Percentiles rank a stretch among this genome's conserved stretches.
Evolutionary conservation across 1,284 basidiomycete species (phyloP).

Genomic region (Marasmius fiardii): DNA sequence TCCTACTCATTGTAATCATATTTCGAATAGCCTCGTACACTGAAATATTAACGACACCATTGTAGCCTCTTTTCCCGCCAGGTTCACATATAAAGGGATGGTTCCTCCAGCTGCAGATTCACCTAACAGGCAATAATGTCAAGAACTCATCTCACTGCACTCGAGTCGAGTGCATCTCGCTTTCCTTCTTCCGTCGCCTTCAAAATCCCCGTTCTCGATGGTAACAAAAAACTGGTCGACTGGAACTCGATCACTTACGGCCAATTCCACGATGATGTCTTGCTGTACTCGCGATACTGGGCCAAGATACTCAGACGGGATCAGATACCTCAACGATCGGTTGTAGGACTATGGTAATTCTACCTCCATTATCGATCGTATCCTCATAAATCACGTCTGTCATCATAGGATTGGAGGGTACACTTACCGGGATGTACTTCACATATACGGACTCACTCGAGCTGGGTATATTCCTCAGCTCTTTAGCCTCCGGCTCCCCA

Average conservation of each 20-base stretch:
- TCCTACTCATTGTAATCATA: not conserved
- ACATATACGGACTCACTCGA: constrained; percentile 68
- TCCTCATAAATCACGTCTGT: constrained; percentile 9
- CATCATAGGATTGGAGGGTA: constrained; percentile 58
- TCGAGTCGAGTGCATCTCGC: constrained; percentile 41
- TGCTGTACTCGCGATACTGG: constrained; percentile 55
- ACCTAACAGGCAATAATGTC: constrained; percentile 24
- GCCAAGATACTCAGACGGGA: constrained; percentile 36
- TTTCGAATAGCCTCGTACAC: not conserved
- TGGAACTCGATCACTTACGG: constrained; percentile 53
- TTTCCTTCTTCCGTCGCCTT: constrained; percentile 47
- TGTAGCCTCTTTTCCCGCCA: too few species aligned
- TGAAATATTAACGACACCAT: not conserved
- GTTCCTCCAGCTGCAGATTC: not conserved
- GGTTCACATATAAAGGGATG: too few species aligned
- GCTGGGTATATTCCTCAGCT: constrained; percentile 72
- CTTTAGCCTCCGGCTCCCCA: constrained; percentile 68
- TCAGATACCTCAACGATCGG: constrained; percentile 46
- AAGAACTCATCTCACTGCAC: constrained; percentile 47
- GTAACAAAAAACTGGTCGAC: constrained; percentile 29
- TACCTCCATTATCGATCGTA: constrained; percentile 4
- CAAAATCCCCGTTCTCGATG: constrained; percentile 40
- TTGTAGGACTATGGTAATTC: constrained; percentile 65
- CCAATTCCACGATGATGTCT: constrained; percentile 53
- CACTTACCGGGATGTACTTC: constrained; percentile 63